Base-by-base conservation (phyloP, 805 yeast genomes). In the Myxozyma geophila region DNA sequence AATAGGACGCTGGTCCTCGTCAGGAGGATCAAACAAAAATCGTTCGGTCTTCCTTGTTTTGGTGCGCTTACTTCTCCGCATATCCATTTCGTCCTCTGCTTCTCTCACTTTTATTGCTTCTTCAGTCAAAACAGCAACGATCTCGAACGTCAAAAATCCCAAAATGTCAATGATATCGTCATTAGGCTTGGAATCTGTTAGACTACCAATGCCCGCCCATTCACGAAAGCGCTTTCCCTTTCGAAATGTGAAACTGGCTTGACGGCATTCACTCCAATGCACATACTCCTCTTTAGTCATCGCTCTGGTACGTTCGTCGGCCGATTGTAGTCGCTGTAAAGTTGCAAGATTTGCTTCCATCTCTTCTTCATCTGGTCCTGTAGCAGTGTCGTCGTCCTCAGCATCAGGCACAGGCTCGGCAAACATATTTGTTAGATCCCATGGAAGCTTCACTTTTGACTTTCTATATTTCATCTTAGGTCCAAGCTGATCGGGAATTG, bases 251-350 rank as follows among this genome's bases (percentile, higher is more conserved):
- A 95, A 95, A 63, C 96, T 87, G 0, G 98, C 98, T 75, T 95
- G 99, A 66, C 99, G 84, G 77, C 99, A 95, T 73, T 95, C 99
- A 12, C 97, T 90, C 98, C 98, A 95, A 74, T 95, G 99, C 17
- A 92, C 99, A 72, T 95, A 95, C 74, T 95, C 99, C 71, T 95
- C 97, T 73, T 87, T 88, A 0, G 99, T 95, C 99, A 95, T 95
- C 70, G 88, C 83, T 68, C 81, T 85, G 0, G 99, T 95, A 66
- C 99, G 82, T 57, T 95, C 97, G 76, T 95, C 99, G 3, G 98
- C 98, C 76, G 85, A 87, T 72, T 92, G 91, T 69, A 95, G 81
- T 62, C 98, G 80, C 74, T 92, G 91, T 75, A 91, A 78, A n/a
- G 96, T 90, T 0, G 96, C 95, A 36, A 87, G 75, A 40, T 91